Conservation (phyloP, 2,329 filamentous ascomycete species). For the Arthrobotrys musiformis region DNA sequence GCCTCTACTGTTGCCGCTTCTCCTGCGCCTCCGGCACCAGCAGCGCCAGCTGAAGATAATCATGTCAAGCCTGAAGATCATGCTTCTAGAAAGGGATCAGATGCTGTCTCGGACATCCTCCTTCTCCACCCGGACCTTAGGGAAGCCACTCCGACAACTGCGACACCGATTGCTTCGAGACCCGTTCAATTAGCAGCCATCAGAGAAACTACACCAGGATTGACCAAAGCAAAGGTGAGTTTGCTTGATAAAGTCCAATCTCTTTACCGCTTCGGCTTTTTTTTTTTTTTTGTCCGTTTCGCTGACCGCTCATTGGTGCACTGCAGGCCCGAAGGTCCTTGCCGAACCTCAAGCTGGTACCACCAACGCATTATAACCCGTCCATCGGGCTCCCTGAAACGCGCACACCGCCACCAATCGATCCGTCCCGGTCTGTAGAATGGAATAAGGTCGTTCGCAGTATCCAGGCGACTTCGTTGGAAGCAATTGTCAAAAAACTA, state of each 20-base stretch:
- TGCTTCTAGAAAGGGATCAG: slow-evolving; percentile 42
- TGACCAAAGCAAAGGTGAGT: slow-evolving; percentile 48
- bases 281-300: background rate
- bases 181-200: slow-evolving; percentile 17
- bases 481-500: slow-evolving; percentile 51
- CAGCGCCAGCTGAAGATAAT: too few relatives aligned
- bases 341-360: slow-evolving; percentile 52
- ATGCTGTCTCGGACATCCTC: slow-evolving; percentile 26
- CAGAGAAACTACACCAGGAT: slow-evolving; percentile 17
- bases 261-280: background rate
- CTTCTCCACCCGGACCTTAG: slow-evolving; percentile 21
- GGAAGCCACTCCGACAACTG: slow-evolving; percentile 3
- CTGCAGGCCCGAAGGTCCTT: slow-evolving; percentile 53
- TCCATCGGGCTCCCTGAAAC: slow-evolving; percentile 23
- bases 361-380: slow-evolving; percentile 52
- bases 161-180: slow-evolving; percentile 25
- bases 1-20: slow-evolving; percentile 12
- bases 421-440: slow-evolving; percentile 52
- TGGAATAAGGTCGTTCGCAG: slow-evolving; percentile 55
- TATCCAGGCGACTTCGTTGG: slow-evolving; percentile 49
- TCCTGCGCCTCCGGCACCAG: slow-evolving; percentile 6
- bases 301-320: background rate
- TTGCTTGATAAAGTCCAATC: background rate
- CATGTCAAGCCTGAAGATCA: slow-evolving; percentile 28
- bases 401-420: slow-evolving; percentile 43